phyloP scores from a whole-genome alignment of 192 early-diverging fungal genomes.

The Coemansia sp. region DNA sequence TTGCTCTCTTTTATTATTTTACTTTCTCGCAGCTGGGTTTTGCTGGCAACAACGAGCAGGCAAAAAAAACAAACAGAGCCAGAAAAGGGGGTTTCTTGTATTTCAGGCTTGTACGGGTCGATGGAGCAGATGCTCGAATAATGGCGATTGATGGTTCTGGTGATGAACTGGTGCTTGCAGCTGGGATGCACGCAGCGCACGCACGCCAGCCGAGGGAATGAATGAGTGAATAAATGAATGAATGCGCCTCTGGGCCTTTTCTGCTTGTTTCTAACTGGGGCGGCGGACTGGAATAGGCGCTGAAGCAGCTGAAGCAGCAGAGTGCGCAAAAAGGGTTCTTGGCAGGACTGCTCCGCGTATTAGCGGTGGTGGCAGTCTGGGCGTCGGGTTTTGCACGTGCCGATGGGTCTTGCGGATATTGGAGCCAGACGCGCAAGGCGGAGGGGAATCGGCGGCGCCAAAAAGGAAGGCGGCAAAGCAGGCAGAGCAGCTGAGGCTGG shows the following conservation, averaged over 20 bases:
- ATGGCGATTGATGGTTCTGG: conserved; percentile 7
- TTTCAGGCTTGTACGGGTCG: neutral
- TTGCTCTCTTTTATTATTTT: neutral
- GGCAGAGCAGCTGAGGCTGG: too few species aligned
- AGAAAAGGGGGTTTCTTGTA: neutral
- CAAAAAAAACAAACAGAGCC: too few species aligned
- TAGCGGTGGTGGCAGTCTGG: too few species aligned
- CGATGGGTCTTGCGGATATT: too few species aligned
- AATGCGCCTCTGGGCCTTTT: neutral
- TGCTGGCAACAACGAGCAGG: too few species aligned
- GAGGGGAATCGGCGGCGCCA: too few species aligned
- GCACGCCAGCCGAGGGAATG: neutral
- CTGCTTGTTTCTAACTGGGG: neutral
- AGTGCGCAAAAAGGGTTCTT: neutral
- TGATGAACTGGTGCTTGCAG: conserved; percentile 2
- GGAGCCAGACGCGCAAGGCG: too few species aligned
- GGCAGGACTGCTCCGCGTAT: neutral
- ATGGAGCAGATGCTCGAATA: neutral
- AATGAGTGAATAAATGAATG: neutral
- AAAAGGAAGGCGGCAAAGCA: too few species aligned
- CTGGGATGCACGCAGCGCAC: neutral
- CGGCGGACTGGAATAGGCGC: too few species aligned
- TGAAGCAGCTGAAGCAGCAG: too few species aligned
- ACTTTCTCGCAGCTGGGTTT: too few species aligned
- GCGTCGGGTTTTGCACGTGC: too few species aligned